phyloP scores from a whole-genome alignment of 2,329 filamentous ascomycete genomes.

The Cadophora luteo-olivacea region DNA sequence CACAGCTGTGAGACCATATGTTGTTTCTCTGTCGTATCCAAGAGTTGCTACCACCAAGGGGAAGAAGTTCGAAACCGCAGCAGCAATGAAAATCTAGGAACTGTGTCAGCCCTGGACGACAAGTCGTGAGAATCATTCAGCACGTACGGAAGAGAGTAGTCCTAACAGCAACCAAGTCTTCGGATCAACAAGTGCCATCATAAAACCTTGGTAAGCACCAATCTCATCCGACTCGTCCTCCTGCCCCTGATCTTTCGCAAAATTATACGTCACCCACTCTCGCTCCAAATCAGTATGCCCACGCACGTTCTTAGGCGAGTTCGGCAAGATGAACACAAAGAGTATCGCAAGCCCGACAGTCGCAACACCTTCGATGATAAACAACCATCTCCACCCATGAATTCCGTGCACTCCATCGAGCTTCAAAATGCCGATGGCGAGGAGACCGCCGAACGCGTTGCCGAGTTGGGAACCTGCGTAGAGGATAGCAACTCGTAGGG shows the following conservation, averaged over 20 bases:
- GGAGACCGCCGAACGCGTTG: too few species aligned
- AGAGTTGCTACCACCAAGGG: constrained; percentile 36
- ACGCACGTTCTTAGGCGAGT: constrained; percentile 48
- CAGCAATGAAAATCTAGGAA: constrained; percentile 23
- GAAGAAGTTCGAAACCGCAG: constrained; percentile 42
- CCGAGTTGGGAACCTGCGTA: too few species aligned
- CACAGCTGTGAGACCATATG: neutral
- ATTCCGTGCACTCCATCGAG: too few species aligned
- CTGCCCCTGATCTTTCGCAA: constrained; percentile 28
- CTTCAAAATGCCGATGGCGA: too few species aligned
- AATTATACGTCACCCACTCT: constrained; percentile 37
- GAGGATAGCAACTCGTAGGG: too few species aligned
- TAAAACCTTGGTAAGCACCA: constrained; percentile 25
- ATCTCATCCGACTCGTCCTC: constrained; percentile 31
- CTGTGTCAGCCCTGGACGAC: too few species aligned
- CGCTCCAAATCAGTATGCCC: constrained; percentile 48
- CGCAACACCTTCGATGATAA: too few species aligned
- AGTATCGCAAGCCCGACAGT: constrained; percentile 43
- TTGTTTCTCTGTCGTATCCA: constrained; percentile 21
- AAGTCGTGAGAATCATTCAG: too few species aligned
- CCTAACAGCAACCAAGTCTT: neutral
- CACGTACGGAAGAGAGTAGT: neutral
- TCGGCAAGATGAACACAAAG: constrained; percentile 43
- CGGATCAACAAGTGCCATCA: neutral
- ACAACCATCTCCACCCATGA: too few species aligned